Evolutionary conservation across 371 early-diverging fungal species (phyloP).

Genomic region (Actinomortierella wolfii): DNA sequence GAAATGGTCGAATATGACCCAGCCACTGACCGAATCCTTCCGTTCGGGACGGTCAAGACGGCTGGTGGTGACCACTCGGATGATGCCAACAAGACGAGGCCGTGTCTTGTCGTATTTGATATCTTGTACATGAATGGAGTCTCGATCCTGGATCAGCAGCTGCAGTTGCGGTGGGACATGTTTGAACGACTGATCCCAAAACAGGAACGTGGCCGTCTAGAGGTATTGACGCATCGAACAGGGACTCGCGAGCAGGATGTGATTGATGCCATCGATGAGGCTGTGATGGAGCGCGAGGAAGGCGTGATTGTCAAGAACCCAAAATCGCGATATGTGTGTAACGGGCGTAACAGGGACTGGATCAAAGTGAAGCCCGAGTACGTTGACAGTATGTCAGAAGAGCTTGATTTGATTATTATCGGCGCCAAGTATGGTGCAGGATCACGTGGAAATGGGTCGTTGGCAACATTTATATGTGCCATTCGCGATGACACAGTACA

Average conservation of each 20-base stretch:
- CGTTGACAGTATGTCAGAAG: constrained; percentile 67
- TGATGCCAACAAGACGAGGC: constrained; percentile 49
- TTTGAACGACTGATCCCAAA: constrained; percentile 55
- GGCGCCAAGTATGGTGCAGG: constrained; percentile 73
- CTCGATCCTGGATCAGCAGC: constrained; percentile 57
- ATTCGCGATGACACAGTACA: constrained; percentile 59
- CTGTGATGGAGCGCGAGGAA: constrained; percentile 59
- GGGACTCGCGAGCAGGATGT: constrained; percentile 63
- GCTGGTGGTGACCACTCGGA: constrained; percentile 56
- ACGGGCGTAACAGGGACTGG: constrained; percentile 66
- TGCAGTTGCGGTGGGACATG: constrained; percentile 54
- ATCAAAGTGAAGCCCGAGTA: constrained; percentile 82
- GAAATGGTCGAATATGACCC: constrained; percentile 78
- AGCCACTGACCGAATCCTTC: constrained; percentile 55
- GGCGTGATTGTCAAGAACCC: constrained; percentile 76
- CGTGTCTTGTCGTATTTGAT: constrained; percentile 74
- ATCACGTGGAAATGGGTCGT: constrained; percentile 54
- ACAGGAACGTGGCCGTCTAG: constrained; percentile 53
- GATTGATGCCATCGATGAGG: constrained; percentile 58
- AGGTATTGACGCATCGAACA: constrained; percentile 56
- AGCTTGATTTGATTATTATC: constrained; percentile 73
- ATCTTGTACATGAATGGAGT: constrained; percentile 66
- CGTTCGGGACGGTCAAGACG: constrained; percentile 77
- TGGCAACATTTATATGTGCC: constrained; percentile 72
- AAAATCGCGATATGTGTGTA: constrained; percentile 56